phyloP scores from a whole-genome alignment of 192 early-diverging fungal genomes.

The Blastocladiella britannica region DNA sequence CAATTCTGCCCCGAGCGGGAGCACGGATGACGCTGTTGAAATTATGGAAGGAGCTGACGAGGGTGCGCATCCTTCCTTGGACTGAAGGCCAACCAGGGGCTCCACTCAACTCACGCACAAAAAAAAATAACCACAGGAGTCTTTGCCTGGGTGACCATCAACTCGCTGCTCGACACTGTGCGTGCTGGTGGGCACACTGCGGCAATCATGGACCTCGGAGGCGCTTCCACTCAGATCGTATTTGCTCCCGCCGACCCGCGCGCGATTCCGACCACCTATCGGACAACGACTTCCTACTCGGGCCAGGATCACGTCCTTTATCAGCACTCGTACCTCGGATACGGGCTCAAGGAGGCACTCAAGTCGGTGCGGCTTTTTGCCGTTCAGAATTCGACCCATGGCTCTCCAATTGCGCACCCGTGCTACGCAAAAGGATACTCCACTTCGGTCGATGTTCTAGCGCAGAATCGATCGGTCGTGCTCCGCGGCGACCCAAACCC shows the following conservation, averaged over 20 bases:
- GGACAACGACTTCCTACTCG: conserved; percentile 49
- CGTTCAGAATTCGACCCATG: conserved; percentile 10
- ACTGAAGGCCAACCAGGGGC: neutral
- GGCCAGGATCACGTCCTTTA: conserved; percentile 58
- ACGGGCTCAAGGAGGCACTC: conserved; percentile 74
- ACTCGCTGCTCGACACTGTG: conserved; percentile 49
- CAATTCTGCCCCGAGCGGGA: no score
- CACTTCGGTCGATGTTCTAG: conserved; percentile 24
- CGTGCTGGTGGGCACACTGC: conserved; percentile 36
- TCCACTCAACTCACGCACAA: neutral
- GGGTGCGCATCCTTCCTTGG: conserved; percentile 25
- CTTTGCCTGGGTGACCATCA: conserved; percentile 97
- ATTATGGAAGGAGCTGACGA: conserved; percentile 96
- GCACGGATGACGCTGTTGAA: conserved; percentile 46
- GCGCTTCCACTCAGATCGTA: conserved; percentile 91
- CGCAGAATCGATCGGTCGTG: no score
- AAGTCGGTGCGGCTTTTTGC: conserved; percentile 39
- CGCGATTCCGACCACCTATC: conserved; percentile 22
- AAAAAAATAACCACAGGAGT: conserved; percentile 24
- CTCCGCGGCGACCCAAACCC: conserved; percentile 5
- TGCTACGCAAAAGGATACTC: conserved; percentile 47
- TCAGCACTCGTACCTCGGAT: conserved; percentile 88
- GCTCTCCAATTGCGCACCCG: conserved; percentile 24
- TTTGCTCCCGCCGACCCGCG: conserved; percentile 60
- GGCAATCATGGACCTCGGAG: conserved; percentile 88